A percentile compares a stretch with the other conserved stretches of the same genome.
Conservation (phyloP, 192 early-diverging fungal genomes). For the Helicostylum pulchrum region DNA sequence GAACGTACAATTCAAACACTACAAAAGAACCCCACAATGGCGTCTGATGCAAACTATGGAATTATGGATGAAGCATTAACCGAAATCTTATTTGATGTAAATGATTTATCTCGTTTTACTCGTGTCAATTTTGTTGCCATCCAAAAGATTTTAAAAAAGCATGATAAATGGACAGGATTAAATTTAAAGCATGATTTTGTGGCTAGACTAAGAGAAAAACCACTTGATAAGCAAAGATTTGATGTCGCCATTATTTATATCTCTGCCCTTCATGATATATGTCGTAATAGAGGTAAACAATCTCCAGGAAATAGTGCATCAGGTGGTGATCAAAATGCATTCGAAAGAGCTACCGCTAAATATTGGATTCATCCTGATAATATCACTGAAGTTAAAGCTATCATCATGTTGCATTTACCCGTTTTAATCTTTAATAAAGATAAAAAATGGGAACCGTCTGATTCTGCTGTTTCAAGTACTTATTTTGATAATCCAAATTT, state of each 20-base stretch:
- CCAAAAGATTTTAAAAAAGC: conserved; percentile 96
- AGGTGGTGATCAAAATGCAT: conserved; percentile 42
- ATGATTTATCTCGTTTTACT: conserved; percentile 75
- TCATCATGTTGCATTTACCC: conserved; percentile 37
- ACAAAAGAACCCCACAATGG: conserved; percentile 49
- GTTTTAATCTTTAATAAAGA: conserved; percentile 45
- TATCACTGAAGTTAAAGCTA: conserved; percentile 38
- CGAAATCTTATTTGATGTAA: conserved; percentile 70
- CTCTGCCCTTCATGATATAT: conserved; percentile 74
- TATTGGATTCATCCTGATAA: conserved; percentile 45
- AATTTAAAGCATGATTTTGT: conserved; percentile 73
- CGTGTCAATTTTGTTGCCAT: conserved; percentile 81
- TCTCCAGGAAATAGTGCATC: conserved; percentile 25
- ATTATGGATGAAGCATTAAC: conserved; percentile 61
- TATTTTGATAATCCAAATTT: conserved; percentile 38
- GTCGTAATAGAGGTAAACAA: conserved; percentile 47
- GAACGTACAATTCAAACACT: conserved; percentile 54
- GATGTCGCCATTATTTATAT: conserved; percentile 85
- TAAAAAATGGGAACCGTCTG: conserved; percentile 45
- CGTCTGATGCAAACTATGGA: conserved; percentile 44
- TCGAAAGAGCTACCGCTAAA: conserved; percentile 78
- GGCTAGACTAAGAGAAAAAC: conserved; percentile 68
- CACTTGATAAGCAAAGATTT: conserved; percentile 86
- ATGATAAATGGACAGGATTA: conserved; percentile 87
- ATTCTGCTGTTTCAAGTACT: conserved; percentile 35